phyloP scores from a whole-genome alignment of 2,329 filamentous ascomycete genomes.

The Cladosporium sp. region DNA sequence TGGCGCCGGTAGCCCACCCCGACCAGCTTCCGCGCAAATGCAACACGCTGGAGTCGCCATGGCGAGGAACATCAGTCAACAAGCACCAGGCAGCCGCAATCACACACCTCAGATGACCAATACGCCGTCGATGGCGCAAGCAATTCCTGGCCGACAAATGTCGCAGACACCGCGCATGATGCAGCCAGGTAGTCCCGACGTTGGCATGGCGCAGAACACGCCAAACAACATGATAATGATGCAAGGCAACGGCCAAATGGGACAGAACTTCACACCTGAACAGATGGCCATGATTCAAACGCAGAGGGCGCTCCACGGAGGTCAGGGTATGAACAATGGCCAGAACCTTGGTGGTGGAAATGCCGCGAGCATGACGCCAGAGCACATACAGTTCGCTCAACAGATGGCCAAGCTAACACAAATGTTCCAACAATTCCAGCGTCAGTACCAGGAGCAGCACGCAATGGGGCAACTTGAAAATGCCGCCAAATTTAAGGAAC shows the following conservation, averaged over 20 bases:
- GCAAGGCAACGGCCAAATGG: constrained; percentile 28
- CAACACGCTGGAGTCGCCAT: constrained; percentile 37
- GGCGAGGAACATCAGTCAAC: constrained; percentile 41
- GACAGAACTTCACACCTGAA: constrained; percentile 32
- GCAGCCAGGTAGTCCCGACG: constrained; percentile 36
- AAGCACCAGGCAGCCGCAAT: constrained; percentile 36
- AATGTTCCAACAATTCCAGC: constrained; percentile 1
- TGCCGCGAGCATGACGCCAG: constrained; percentile 12
- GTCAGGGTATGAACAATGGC: constrained; percentile 11
- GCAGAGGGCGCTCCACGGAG: constrained; percentile 18
- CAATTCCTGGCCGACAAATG: constrained; percentile 38
- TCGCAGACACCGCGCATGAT: constrained; percentile 40
- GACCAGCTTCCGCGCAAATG: constrained; percentile 65
- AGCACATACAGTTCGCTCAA: constrained; percentile 18
- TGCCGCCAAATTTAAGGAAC: neutral
- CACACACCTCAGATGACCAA: constrained; percentile 42
- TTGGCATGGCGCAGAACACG: constrained; percentile 30
- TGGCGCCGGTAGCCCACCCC: constrained; percentile 62
- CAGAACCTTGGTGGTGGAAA: constrained; percentile 11
- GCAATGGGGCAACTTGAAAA: neutral
- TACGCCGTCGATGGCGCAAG: constrained; percentile 39
- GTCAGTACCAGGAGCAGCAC: neutral
- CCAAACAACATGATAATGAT: constrained; percentile 33
- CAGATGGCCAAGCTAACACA: constrained; percentile 8
- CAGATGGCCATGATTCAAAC: constrained; percentile 36